Evolutionary conservation across 2,329 filamentous ascomycete genomes (phyloP), one percentile per base, ranked within the genome.

Genomic region (Fusarium sp.): DNA sequence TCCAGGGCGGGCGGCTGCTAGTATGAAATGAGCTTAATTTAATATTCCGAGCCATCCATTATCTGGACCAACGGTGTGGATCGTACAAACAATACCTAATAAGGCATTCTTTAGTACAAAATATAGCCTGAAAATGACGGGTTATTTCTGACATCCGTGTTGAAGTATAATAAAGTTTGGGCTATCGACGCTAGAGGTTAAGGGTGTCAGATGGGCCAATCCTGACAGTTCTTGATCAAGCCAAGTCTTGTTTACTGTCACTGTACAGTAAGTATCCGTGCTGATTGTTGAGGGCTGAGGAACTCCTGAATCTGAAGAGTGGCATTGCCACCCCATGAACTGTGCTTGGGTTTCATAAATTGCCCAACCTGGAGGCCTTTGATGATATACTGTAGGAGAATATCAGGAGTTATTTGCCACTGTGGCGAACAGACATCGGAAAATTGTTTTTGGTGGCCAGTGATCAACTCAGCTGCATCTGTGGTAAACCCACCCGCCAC

Each of bases 91-190:
- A 52, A 33, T 51, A 47, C n/a, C n/a, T n/a, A 25, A n/a, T 3
- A 9, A n/a, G 35, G 15, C 23, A 37, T 17, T 20, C 5, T 35
- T n/a, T 5, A 48, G 21, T 15, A 17, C 14, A n/a, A 35, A 36
- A 29, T 15, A 43, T n/a, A 5, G n/a, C 25, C 21, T 21, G n/a
- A n/a, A 27, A 10, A 6, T 11, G 43, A 21, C 18, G 13, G n/a
- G 9, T 9, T 29, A 11, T 20, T 61, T 61, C 17, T 46, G 35
- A 29, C 46, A 47, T n/a, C n/a, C n/a, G n/a, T 25, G 13, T 17
- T 33, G 13, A 18, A 13, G 23, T 11, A 35, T 11, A 27, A 58
- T 41, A 63, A 63, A 21, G 37, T 63, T 66, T 52, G 27, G 41
- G 39, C 63, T 49, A 61, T 49, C 21, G 27, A 33, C 11, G 17